Evolutionary conservation across 164 flowering plant species (phyloP).

Genomic region (Magnolia kwangsiensis): DNA sequence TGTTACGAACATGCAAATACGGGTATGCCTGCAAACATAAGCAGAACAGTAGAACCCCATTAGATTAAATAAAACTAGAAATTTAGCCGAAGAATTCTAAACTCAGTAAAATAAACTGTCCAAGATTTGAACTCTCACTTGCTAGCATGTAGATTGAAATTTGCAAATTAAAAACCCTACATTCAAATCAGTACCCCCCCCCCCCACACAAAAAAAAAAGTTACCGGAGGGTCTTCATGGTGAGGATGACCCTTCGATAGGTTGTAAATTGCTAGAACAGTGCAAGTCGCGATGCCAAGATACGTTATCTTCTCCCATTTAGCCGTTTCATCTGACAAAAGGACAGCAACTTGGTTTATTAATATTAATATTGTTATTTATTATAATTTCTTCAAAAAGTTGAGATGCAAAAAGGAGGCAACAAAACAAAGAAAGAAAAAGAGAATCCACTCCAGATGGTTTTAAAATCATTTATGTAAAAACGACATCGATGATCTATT

Average conservation of each 20-base stretch:
- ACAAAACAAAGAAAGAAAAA: background rate
- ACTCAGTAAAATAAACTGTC: background rate
- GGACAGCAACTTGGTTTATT: background rate
- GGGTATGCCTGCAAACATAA: slow-evolving; percentile 59
- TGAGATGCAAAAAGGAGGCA: background rate
- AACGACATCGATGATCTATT: no score
- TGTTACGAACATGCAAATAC: slow-evolving; percentile 82
- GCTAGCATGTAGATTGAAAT: background rate
- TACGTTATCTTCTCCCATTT: slow-evolving; percentile 95
- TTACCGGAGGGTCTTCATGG: slow-evolving; percentile 73
- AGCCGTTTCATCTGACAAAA: slow-evolving; percentile 54
- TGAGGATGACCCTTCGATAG: slow-evolving; percentile 84
- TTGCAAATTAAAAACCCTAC: no score
- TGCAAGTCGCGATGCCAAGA: slow-evolving; percentile 53
- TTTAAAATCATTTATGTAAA: no score
- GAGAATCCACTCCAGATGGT: background rate
- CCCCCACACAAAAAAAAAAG: background rate
- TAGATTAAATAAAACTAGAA: background rate
- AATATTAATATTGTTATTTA: no score
- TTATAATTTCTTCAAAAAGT: no score
- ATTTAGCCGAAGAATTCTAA: background rate
- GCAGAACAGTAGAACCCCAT: background rate
- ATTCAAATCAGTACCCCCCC: no score
- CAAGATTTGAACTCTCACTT: background rate
- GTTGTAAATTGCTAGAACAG: slow-evolving; percentile 39